These are phyloP conservation scores for Puccinia coronata DNA, from an alignment of 1,284 basidiomycete genomes.

Conservation along the genomic window DNA sequence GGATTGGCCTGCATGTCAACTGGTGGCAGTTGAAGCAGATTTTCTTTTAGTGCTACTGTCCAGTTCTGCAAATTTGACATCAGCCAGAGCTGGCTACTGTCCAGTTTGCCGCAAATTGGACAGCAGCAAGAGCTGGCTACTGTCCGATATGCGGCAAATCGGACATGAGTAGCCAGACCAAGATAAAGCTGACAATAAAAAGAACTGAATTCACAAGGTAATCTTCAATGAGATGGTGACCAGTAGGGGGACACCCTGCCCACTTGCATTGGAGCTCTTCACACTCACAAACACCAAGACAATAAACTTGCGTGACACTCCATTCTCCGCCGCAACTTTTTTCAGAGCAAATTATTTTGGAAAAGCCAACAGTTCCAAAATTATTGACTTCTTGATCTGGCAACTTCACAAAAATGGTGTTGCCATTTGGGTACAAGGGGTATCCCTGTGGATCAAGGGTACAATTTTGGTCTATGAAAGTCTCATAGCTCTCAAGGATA, in stretches of 20 bases:
- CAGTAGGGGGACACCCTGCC: background rate
- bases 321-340: background rate
- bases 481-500: no score
- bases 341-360: background rate
- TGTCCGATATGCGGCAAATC: no score
- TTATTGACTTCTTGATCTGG: background rate
- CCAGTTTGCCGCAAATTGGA: no score
- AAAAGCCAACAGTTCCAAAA: background rate
- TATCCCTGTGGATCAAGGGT: background rate
- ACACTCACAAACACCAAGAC: no score
- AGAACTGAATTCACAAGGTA: background rate
- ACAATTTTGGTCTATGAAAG: background rate
- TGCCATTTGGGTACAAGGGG: slow-evolving; percentile 1
- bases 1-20: no score
- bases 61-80: no score
- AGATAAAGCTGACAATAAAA: no score
- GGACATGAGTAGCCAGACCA: background rate
- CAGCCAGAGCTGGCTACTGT: no score
- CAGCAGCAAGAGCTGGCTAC: no score
- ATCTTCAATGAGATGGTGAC: background rate
- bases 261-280: background rate
- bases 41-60: no score
- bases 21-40: no score
- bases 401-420: no score
- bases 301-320: background rate